These are phyloP conservation scores for Fistulina hepatica DNA, from an alignment of 1,284 basidiomycete genomes.

Conservation along the genomic window DNA sequence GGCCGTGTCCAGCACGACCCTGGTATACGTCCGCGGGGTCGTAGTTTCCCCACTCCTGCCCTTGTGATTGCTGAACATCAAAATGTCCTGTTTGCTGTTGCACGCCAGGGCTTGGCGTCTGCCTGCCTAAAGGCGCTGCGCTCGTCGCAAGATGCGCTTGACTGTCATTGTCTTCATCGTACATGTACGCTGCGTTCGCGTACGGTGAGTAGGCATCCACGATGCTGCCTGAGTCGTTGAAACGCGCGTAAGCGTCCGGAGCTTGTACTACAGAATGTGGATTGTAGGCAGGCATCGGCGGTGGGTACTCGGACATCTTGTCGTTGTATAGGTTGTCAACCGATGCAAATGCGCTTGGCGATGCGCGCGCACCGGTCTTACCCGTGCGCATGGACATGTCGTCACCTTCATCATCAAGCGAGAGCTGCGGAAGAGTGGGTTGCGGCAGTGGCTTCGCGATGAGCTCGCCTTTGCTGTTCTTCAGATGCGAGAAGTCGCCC, in stretches of 20 bases:
- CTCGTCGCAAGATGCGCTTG: constrained; percentile 41
- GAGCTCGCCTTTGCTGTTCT: constrained; percentile 87
- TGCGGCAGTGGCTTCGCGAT: constrained; percentile 81
- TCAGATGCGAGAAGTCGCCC: constrained; percentile 83
- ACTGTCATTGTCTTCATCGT: constrained; percentile 58
- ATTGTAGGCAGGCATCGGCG: constrained; percentile 64
- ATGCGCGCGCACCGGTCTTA: too few species aligned
- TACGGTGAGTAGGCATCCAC: too few species aligned
- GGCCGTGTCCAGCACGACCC: constrained; percentile 32
- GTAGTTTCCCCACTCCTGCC: constrained; percentile 16
- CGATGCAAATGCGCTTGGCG: constrained; percentile 26
- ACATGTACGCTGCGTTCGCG: constrained; percentile 22
- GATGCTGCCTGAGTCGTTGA: constrained; percentile 52
- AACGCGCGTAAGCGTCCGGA: constrained; percentile 36
- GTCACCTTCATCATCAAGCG: constrained; percentile 70
- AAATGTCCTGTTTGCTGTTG: too few species aligned
- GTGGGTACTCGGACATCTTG: constrained; percentile 47
- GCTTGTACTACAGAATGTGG: constrained; percentile 41
- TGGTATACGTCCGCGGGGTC: constrained; percentile 44
- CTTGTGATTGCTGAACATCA: constrained; percentile 4
- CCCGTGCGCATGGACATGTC: constrained; percentile 53
- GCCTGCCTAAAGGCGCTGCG: constrained; percentile 39
- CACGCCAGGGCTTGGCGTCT: constrained; percentile 12
- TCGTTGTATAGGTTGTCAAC: constrained; percentile 46
- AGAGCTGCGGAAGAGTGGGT: constrained; percentile 89